phyloP scores from a whole-genome alignment of 2,329 filamentous ascomycete species.

The Fusarium citri region DNA sequence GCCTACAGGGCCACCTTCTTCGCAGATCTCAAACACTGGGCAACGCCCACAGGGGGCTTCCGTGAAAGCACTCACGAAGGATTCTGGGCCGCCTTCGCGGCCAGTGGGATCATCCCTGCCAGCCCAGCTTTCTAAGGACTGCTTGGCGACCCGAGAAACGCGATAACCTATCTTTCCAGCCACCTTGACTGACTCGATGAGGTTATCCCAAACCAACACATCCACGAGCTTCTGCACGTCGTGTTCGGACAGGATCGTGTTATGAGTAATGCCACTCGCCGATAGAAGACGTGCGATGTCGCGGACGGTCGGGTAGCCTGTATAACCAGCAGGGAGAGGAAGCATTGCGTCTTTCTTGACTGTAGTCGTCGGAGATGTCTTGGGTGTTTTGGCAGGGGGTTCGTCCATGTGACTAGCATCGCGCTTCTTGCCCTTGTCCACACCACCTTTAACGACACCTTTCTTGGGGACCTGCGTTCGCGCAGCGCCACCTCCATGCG shows the following conservation, averaged over 20 bases:
- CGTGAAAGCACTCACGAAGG: constrained; percentile 77
- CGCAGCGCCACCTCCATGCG: constrained; percentile 48
- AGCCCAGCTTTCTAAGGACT: constrained; percentile 56
- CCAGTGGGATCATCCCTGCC: constrained; percentile 53
- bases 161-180: constrained; percentile 65
- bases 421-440: constrained; percentile 63
- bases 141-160: constrained; percentile 62
- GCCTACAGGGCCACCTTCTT: constrained; percentile 89
- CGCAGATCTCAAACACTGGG: constrained; percentile 92
- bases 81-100: constrained; percentile 55
- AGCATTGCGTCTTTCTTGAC: constrained; percentile 56
- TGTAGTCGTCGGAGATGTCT: constrained; percentile 34
- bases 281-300: constrained; percentile 83
- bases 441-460: constrained; percentile 63
- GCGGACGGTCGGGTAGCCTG: constrained; percentile 81
- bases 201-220: constrained; percentile 88
- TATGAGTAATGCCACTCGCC: constrained; percentile 75
- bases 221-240: constrained; percentile 90
- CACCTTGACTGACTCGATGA: constrained; percentile 74
- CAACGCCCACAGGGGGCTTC: constrained; percentile 92
- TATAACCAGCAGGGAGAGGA: constrained; percentile 74
- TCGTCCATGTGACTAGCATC: constrained; percentile 56
- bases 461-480: constrained; percentile 66
- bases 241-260: constrained; percentile 74
- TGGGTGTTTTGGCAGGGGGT: constrained; percentile 47